These are phyloP conservation scores for Plasmodium billcollinsi DNA, from an alignment of 169 alveolate species.

Conservation along the genomic window DNA sequence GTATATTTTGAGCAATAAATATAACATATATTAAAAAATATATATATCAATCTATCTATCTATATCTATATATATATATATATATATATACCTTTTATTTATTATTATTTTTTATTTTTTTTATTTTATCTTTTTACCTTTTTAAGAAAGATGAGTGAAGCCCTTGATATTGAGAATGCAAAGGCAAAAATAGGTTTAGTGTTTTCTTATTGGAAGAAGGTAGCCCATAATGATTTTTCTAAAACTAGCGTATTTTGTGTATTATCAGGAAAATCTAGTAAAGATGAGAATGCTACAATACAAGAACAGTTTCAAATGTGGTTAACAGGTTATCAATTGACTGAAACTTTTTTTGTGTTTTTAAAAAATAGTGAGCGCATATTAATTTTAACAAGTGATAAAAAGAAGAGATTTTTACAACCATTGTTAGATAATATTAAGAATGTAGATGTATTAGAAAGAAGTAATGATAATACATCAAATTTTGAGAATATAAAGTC, in stretches of 20 bases:
- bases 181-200: slow-evolving; percentile 40
- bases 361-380: slow-evolving; percentile 81
- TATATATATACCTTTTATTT: too few species aligned
- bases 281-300: slow-evolving; percentile 63
- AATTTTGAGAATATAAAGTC: slow-evolving; percentile 44
- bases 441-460: slow-evolving; percentile 34
- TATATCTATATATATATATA: too few species aligned
- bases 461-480: slow-evolving; percentile 28
- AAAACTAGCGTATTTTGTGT: slow-evolving; percentile 39
- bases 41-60: too few species aligned
- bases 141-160: slow-evolving; percentile 20
- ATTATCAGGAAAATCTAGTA: slow-evolving; percentile 61
- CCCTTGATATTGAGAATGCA: slow-evolving; percentile 50
- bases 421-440: slow-evolving; percentile 33
- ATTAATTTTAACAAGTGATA: slow-evolving; percentile 89
- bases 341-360: slow-evolving; percentile 91
- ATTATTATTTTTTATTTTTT: too few species aligned
- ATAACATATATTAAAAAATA: too few species aligned
- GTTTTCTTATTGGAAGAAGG: slow-evolving; percentile 47
- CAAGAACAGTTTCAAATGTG: slow-evolving; percentile 85
- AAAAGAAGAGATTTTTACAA: slow-evolving; percentile 82
- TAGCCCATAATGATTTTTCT: slow-evolving; percentile 5
- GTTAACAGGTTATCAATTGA: slow-evolving; percentile 92
- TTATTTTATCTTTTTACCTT: too few species aligned
- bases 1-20: too few species aligned